phyloP scores from a whole-genome alignment of 257 asterid species.

The Capsicum pubescens region DNA sequence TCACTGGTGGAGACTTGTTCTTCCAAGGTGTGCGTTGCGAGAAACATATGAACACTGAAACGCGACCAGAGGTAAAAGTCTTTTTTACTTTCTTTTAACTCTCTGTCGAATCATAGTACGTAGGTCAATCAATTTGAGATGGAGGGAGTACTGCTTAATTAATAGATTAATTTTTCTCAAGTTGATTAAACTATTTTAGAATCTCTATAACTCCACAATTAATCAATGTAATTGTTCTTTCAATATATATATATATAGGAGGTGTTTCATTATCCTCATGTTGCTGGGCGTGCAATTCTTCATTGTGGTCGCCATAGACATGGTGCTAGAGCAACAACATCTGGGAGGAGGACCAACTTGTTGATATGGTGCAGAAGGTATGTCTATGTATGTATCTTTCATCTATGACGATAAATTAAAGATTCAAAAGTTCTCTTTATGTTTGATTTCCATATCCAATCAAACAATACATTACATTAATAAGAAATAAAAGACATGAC shows the following conservation, averaged over 20 bases:
- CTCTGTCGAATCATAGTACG: no score
- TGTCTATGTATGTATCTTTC: not conserved
- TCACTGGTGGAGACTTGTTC: constrained; percentile 87
- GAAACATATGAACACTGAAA: constrained; percentile 87
- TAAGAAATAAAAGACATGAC: not conserved
- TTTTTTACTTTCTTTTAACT: constrained; percentile 25
- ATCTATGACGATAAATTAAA: not conserved
- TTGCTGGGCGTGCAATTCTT: constrained; percentile 83
- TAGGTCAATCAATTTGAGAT: no score
- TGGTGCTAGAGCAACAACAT: constrained; percentile 94
- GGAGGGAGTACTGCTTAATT: not conserved
- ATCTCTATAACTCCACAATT: not conserved
- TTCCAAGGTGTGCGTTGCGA: constrained; percentile 93
- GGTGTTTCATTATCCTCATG: constrained; percentile 72
- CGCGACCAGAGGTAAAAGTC: constrained; percentile 61
- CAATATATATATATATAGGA: constrained; percentile 48
- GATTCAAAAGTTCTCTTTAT: not conserved
- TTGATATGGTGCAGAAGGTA: constrained; percentile 97
- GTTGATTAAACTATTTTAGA: not conserved
- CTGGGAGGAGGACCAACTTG: constrained; percentile 78
- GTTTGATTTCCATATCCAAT: not conserved
- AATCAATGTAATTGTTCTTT: not conserved
- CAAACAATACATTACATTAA: not conserved
- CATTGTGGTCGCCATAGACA: constrained; percentile 97
- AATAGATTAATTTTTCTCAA: not conserved